Evolutionary conservation across 2,329 filamentous ascomycete genomes (phyloP), one percentile per base, ranked within the genome.

Genomic region (Grosmannia serpens): DNA sequence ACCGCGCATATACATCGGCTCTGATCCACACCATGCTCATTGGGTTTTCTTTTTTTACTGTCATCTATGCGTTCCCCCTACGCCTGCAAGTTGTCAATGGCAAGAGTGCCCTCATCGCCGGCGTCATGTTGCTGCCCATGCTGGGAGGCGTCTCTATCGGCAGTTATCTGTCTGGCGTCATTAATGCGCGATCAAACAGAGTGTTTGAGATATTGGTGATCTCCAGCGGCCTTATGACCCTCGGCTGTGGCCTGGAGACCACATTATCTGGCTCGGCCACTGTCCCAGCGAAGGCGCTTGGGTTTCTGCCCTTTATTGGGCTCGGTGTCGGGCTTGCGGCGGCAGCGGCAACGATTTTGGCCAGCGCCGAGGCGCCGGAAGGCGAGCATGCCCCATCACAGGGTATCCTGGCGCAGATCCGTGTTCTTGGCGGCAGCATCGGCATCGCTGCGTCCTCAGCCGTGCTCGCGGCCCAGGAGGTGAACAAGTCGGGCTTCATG

Each of bases 81-180:
- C 70, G 76, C 15, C 70, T 78, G 52, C 64, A 82, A 62, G 68
- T 80, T 1, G 77, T 81, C 33, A 76, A 78, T 53, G 71, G 68
- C 6, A 75, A 76, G 64, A 72, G 68, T 38, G 62, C 77, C 2
- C 68, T 81, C 4, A 62, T 75, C 17, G 73, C 77, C 0, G 78
- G 79, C 13, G 64, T 81, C 29, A 75, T 80, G 74, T 65, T 82
- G 55, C 69, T 82, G 29, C 79, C 79, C 0, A 77, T 82, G 75
- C 68, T 82, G 13, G 77, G 70, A n/a, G 69, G 71, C 1, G 72
- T 74, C 6, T 77, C 77, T 0, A 17, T 77, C 0, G 78, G 77
- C 8, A 79, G 74, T 41, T 64, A 69, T 2, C 22, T 75, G 3
- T 69, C 71, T 4, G 77, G 78, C 0, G 69, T 67, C 22, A 24